Base-by-base conservation (phyloP, 2,329 filamentous ascomycete genomes). In the Cordyceps militaris region DNA sequence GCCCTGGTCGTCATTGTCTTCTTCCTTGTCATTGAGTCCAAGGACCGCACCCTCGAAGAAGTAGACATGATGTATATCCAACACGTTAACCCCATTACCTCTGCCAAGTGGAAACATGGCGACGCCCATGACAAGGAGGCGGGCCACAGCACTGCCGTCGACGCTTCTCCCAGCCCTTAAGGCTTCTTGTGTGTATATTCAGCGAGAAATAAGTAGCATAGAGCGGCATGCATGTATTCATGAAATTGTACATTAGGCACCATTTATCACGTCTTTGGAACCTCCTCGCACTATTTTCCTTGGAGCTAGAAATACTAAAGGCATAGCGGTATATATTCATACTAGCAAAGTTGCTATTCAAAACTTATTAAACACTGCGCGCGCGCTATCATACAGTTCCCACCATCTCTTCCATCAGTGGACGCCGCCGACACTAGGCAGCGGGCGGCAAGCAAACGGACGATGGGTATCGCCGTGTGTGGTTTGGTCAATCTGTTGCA, bases 1-100 rank as follows among this genome's bases (percentile, higher is more conserved):
- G 77, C 78, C 10, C 83, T 84, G 21, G 78, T 84, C 4, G 64
- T 82, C 19, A 77, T 89, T 51, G 86, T 90, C 59, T 91, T 85
- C 76, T 87, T 90, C 76, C 89, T 89, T 71, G 78, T 91, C 61
- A 85, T 86, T 65, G 87, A 91, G 73, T 85, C 81, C 61, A 85
- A 87, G 71, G 86, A 86, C 65, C 80, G 86, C 32, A 84, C 81
- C 1, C 78, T 91, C 19, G 88, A 91, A 73, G 87, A 91, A 70
- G 85, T 91, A 57, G 88, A 91, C 70, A 85, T 81, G 59, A 90
- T 90, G 87, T 92, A 92, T 67, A 75, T 79, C 19, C 65, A 73
- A 40, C 69, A 68, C 43, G 76, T 81, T 63, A 79, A 78, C 64
- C 77, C 79, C 23, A 77, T 77, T 65, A 74, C 70, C 54, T 79